phyloP scores from a whole-genome alignment of 768 basidiomycete genomes.

The Paxillus rubicundulus region DNA sequence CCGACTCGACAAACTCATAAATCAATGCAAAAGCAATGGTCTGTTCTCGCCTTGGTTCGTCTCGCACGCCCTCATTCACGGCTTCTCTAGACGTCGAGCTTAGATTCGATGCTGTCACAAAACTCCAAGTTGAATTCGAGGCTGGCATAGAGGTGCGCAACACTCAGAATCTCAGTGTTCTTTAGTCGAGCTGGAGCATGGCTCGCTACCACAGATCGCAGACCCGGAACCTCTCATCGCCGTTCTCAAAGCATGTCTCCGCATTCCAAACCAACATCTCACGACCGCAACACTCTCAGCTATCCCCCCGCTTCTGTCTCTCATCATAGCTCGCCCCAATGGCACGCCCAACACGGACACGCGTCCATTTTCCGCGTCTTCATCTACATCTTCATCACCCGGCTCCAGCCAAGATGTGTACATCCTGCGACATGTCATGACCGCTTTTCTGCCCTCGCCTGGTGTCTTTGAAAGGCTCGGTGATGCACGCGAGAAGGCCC shows the following conservation, averaged over 20 bases:
- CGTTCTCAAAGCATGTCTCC: constrained; percentile 70
- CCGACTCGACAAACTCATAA: constrained; percentile 57
- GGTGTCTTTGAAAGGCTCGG: constrained; percentile 83
- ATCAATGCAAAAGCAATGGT: constrained; percentile 68
- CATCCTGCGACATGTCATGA: constrained; percentile 64
- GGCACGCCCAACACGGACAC: constrained; percentile 22
- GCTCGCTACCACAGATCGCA: constrained; percentile 48
- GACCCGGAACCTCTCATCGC: constrained; percentile 71
- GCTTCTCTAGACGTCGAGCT: constrained; percentile 64
- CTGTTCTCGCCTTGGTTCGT: constrained; percentile 15
- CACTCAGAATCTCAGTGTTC: constrained; percentile 6
- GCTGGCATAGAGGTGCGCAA: constrained; percentile 60
- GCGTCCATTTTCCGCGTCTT: constrained; percentile 49
- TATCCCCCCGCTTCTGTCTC: constrained; percentile 62
- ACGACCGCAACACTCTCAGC: constrained; percentile 72
- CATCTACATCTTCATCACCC: constrained; percentile 46
- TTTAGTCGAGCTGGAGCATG: constrained; percentile 13
- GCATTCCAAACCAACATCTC: constrained; percentile 79
- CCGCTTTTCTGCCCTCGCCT: constrained; percentile 68
- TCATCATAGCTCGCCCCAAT: constrained; percentile 48
- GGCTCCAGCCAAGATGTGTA: constrained; percentile 48
- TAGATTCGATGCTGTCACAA: constrained; percentile 77
- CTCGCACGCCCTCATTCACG: constrained; percentile 6
- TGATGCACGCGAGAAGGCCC: constrained; percentile 66
- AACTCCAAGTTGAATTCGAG: constrained; percentile 75